phyloP scores from a whole-genome alignment of 2,329 filamentous ascomycete genomes.

The Graphilbum fragrans region DNA sequence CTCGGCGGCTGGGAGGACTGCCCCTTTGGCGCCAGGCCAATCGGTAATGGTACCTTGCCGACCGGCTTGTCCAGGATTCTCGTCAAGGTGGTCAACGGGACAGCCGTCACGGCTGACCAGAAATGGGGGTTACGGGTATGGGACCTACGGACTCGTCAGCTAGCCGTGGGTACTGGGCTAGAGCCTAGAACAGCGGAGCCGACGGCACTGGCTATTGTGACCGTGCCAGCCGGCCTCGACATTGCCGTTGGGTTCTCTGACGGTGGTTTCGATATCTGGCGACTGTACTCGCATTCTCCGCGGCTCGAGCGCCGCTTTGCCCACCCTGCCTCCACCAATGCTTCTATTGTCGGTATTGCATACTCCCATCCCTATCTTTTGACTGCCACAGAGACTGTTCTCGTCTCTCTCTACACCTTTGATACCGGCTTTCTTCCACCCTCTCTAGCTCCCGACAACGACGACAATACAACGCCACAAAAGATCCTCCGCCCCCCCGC shows the following conservation, averaged over 20 bases:
- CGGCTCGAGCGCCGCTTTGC: constrained; percentile 39
- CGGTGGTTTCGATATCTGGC: constrained; percentile 62
- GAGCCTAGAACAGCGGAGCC: constrained; percentile 26
- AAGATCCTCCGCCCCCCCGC: constrained; percentile 32
- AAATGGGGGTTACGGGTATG: constrained; percentile 64
- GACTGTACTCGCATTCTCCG: constrained; percentile 30
- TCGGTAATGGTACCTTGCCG: constrained; percentile 22
- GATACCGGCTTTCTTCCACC: constrained; percentile 7
- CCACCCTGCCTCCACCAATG: constrained; percentile 50
- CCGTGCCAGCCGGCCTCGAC: constrained; percentile 34
- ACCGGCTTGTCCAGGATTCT: constrained; percentile 41
- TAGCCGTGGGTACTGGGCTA: constrained; percentile 41
- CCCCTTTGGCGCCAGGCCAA: not conserved
- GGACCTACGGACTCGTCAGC: constrained; percentile 52
- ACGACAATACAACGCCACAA: not conserved
- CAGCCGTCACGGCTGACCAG: constrained; percentile 66
- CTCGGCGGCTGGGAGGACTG: constrained; percentile 9
- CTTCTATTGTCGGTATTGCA: constrained; percentile 57
- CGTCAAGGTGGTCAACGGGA: constrained; percentile 64
- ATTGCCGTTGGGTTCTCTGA: constrained; percentile 59
- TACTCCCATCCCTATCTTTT: constrained; percentile 65
- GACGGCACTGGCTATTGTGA: constrained; percentile 55
- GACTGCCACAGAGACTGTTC: constrained; percentile 62
- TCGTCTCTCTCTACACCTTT: constrained; percentile 67
- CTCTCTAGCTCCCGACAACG: not conserved